Evolutionary conservation across 768 basidiomycete genomes (phyloP).

Genomic region (Suillus tomentosus): DNA sequence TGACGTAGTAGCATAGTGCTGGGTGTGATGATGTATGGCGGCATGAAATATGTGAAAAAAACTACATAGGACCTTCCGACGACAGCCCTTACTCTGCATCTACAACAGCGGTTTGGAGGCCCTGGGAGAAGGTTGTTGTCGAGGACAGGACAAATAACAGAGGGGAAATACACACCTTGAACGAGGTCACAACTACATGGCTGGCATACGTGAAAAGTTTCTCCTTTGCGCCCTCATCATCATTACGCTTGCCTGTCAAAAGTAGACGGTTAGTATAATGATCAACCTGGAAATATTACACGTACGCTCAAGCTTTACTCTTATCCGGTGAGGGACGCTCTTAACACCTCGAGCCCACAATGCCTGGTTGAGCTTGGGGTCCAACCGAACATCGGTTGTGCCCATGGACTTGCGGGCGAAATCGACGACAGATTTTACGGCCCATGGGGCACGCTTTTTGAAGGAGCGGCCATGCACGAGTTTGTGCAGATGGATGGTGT

Average conservation of each 20-base stretch:
- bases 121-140: conserved; percentile 44
- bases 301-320: conserved; percentile 92
- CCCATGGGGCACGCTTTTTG: conserved; percentile 97
- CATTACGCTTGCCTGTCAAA: conserved; percentile 88
- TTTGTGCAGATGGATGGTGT: conserved; percentile 98
- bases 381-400: conserved; percentile 89
- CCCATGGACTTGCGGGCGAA: conserved; percentile 97
- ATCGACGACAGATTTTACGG: conserved; percentile 89
- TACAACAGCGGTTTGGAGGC: conserved; percentile 80
- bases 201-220: conserved; percentile 93
- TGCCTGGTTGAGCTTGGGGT: conserved; percentile 96
- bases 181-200: conserved; percentile 72
- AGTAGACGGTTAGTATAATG: conserved; percentile 9
- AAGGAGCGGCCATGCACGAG: conserved; percentile 89
- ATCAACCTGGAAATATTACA: conserved; percentile 20
- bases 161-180: conserved; percentile 66
- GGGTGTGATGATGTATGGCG: conserved; percentile 7
- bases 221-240: conserved; percentile 98
- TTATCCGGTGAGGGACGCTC: conserved; percentile 87
- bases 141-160: neutral
- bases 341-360: conserved; percentile 95
- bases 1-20: conserved; percentile 8
- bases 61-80: conserved; percentile 5
- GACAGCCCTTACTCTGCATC: conserved; percentile 66
- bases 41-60: conserved; percentile 6